Percentiles rank a stretch among this genome's conserved stretches.
Evolutionary conservation across 108 stramenopile species (phyloP).

Genomic region (Ochromonas danica): DNA sequence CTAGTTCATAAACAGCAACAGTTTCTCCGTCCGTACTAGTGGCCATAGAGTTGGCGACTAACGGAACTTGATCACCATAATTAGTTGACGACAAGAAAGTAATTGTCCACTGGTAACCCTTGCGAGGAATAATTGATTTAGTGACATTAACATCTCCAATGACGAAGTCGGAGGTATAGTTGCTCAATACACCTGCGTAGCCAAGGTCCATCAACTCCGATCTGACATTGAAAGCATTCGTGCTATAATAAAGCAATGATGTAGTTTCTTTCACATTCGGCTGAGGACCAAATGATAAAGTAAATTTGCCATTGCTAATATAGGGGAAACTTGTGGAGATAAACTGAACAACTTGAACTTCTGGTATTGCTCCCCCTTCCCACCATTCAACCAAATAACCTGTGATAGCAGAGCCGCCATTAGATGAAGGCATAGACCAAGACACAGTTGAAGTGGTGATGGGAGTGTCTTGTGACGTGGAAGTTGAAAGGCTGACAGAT

Average conservation of each 20-base stretch:
- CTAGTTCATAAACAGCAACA: constrained; percentile 17
- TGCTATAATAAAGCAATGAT: constrained; percentile 55
- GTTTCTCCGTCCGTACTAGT: constrained; percentile 29
- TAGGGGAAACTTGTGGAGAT: constrained; percentile 30
- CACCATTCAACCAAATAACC: constrained; percentile 69
- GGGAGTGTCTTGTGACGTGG: constrained; percentile 33
- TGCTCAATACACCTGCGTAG: constrained; percentile 46
- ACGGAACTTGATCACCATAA: constrained; percentile 60
- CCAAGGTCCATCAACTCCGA: constrained; percentile 61
- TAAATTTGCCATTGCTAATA: constrained; percentile 36
- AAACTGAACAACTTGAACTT: constrained; percentile 58
- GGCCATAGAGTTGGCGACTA: background rate
- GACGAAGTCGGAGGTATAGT: constrained; percentile 39
- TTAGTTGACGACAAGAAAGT: constrained; percentile 59
- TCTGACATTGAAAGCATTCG: constrained; percentile 54
- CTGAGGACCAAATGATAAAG: constrained; percentile 57
- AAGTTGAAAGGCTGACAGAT: background rate
- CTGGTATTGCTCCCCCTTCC: constrained; percentile 52
- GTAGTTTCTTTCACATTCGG: constrained; percentile 53
- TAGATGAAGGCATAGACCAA: constrained; percentile 49
- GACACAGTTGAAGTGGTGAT: constrained; percentile 58
- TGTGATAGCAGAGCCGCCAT: constrained; percentile 43
- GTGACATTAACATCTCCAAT: constrained; percentile 56
- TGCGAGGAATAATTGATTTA: constrained; percentile 45
- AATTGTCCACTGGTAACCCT: constrained; percentile 65